phyloP scores from a whole-genome alignment of 805 yeast genomes.

The Lachancea meyersii region DNA sequence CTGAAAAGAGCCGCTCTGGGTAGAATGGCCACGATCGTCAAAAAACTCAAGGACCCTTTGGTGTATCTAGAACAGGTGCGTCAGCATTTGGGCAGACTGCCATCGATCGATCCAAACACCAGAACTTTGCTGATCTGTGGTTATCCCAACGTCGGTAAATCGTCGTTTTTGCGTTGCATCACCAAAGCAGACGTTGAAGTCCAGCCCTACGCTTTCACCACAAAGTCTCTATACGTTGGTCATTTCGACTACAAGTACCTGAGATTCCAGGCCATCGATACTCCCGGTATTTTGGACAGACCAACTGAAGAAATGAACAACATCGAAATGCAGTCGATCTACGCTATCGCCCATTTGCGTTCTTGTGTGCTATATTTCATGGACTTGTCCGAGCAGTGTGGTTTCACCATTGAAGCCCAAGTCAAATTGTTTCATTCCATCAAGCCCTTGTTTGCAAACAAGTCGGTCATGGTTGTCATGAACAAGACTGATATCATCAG shows the following conservation, averaged over 20 bases:
- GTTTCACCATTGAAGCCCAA: slow-evolving; percentile 94
- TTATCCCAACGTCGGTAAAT: slow-evolving; percentile 98
- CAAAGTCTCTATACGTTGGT: slow-evolving; percentile 94
- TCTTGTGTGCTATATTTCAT: slow-evolving; percentile 94
- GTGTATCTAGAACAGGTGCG: slow-evolving; percentile 95
- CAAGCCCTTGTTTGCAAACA: slow-evolving; percentile 95
- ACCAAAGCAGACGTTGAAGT: slow-evolving; percentile 99
- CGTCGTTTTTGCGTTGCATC: slow-evolving; percentile 85
- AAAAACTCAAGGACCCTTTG: slow-evolving; percentile 91
- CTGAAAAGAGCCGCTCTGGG: slow-evolving; percentile 97
- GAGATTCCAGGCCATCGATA: slow-evolving; percentile 97
- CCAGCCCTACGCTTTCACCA: slow-evolving; percentile 98
- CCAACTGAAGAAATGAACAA: slow-evolving; percentile 99
- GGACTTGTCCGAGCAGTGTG: slow-evolving; percentile 99
- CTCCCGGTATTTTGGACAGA: slow-evolving; percentile 97
- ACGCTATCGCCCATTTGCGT: slow-evolving; percentile 96
- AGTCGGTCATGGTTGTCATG: slow-evolving; percentile 90
- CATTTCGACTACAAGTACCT: slow-evolving; percentile 97
- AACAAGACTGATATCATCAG: slow-evolving; percentile 90
- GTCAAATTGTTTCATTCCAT: slow-evolving; percentile 94
- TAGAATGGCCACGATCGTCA: slow-evolving; percentile 97
- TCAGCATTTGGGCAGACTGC: slow-evolving; percentile 98
- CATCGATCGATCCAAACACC: slow-evolving; percentile 97
- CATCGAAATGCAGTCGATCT: slow-evolving; percentile 98
- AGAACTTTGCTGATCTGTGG: slow-evolving; percentile 97